Percentiles rank a stretch among this genome's conserved stretches.
Conservation (phyloP, 139 green algal species). For the Deuterostichococcus epilithicus region DNA sequence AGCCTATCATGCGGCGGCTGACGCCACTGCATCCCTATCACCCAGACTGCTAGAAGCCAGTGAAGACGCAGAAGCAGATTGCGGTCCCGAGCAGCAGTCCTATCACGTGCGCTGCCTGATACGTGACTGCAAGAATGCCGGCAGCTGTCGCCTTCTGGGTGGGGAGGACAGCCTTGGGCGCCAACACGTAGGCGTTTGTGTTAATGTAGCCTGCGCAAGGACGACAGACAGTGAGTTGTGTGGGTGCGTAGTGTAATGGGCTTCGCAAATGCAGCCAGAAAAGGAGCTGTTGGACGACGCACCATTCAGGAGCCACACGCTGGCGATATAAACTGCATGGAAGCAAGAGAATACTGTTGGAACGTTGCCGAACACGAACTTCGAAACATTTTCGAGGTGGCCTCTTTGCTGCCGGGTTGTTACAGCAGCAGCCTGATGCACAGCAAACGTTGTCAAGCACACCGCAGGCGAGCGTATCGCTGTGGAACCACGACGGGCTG, state of each 20-base stretch:
- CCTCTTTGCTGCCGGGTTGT: too few relatives aligned
- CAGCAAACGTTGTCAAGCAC: too few relatives aligned
- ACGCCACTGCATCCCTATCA: too few relatives aligned
- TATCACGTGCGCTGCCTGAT: slow-evolving; percentile 56
- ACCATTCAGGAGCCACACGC: too few relatives aligned
- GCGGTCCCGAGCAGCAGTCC: slow-evolving; percentile 44
- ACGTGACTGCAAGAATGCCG: slow-evolving; percentile 62
- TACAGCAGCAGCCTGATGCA: too few relatives aligned
- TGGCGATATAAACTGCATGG: slow-evolving; percentile 23
- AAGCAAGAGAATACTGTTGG: not conserved
- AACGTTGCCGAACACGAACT: not conserved
- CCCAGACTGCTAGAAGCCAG: slow-evolving; percentile 28
- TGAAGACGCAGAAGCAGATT: slow-evolving; percentile 41
- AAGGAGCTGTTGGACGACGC: too few relatives aligned
- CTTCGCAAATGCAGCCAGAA: too few relatives aligned
- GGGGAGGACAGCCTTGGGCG: slow-evolving; percentile 45
- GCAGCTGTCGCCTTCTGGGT: slow-evolving; percentile 47
- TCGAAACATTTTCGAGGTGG: not conserved
- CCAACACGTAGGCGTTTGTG: slow-evolving; percentile 65
- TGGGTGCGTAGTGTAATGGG: too few relatives aligned
- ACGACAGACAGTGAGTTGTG: too few relatives aligned
- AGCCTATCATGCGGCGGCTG: too few relatives aligned
- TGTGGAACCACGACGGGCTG: slow-evolving; percentile 10
- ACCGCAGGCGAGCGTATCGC: slow-evolving; percentile 41
- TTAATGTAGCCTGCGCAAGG: slow-evolving; percentile 64